Evolutionary conservation across 768 basidiomycete species (phyloP).

Genomic region (Phlebiopsis gigantea): DNA sequence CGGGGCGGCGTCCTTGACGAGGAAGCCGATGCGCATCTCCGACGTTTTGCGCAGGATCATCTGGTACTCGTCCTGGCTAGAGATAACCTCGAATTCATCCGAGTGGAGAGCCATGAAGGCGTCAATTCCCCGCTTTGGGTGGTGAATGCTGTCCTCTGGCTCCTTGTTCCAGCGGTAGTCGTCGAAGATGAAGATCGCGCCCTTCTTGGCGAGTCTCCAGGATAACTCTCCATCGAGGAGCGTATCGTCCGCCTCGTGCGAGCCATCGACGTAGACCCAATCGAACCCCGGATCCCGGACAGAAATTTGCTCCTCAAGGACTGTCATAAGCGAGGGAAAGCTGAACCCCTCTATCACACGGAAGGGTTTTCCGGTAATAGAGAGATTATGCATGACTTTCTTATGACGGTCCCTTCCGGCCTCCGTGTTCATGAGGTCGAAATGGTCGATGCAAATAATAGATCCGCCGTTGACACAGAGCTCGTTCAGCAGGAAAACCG

Average conservation of each 20-base stretch:
- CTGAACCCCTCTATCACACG: constrained; percentile 50
- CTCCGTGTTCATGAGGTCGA: constrained; percentile 44
- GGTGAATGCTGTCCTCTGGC: constrained; percentile 42
- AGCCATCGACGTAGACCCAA: constrained; percentile 57
- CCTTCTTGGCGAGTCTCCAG: constrained; percentile 49
- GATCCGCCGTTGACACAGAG: constrained; percentile 40
- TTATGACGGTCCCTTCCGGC: constrained; percentile 42
- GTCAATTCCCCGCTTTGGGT: constrained; percentile 53
- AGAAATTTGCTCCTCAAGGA: constrained; percentile 42
- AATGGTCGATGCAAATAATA: constrained; percentile 54
- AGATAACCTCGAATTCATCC: constrained; percentile 41
- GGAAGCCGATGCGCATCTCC: constrained; percentile 51
- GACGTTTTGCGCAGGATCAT: constrained; percentile 45
- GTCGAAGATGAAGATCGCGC: constrained; percentile 51
- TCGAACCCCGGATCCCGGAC: constrained; percentile 40
- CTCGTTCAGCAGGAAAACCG: constrained; percentile 45
- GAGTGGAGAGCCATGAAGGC: constrained; percentile 46
- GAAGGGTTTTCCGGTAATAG: constrained; percentile 36
- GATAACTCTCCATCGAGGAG: constrained; percentile 55
- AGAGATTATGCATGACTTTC: constrained; percentile 43
- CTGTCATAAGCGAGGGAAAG: constrained; percentile 41
- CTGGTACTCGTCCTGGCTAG: constrained; percentile 38
- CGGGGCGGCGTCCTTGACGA: constrained; percentile 20
- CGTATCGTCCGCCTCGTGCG: constrained; percentile 55
- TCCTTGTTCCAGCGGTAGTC: constrained; percentile 52